Conservation (phyloP, 148 eudicot species). For the Dianthus caryophyllus region DNA sequence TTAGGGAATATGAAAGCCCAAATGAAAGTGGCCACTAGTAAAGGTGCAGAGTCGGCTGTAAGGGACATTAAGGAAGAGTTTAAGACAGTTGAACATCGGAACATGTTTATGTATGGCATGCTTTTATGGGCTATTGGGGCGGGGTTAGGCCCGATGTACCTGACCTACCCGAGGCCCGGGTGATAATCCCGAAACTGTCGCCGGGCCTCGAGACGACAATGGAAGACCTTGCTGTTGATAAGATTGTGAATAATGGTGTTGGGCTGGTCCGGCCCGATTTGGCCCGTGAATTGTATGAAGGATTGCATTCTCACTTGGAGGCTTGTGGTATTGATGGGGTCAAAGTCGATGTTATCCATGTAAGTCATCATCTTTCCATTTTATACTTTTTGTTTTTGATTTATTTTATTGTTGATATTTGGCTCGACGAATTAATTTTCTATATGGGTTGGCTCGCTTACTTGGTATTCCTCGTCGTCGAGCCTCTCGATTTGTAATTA, state of each 20-base stretch:
- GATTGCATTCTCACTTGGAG: conserved; percentile 72
- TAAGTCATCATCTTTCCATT: conserved; percentile 36
- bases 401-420: too few relatives aligned
- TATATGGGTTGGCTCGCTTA: too few relatives aligned
- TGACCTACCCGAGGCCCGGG: conserved; percentile 52
- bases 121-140: conserved; percentile 94
- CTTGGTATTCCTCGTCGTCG: too few relatives aligned
- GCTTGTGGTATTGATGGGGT: conserved; percentile 85
- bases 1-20: conserved; percentile 65
- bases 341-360: conserved; percentile 94
- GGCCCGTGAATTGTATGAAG: conserved; percentile 68
- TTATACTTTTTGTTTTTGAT: too few relatives aligned
- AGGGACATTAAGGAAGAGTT: conserved; percentile 68
- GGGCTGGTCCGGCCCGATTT: conserved; percentile 74
- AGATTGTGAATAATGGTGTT: conserved; percentile 81
- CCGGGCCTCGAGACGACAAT: conserved; percentile 68
- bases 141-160: conserved; percentile 64
- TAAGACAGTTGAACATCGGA: conserved; percentile 69
- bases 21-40: conserved; percentile 18
- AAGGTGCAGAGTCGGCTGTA: conserved; percentile 73
- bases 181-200: conserved; percentile 54
- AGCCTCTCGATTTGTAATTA: too few relatives aligned
- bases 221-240: conserved; percentile 92
- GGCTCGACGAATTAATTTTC: too few relatives aligned
- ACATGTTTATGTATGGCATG: conserved; percentile 93